Conservation (phyloP, 768 basidiomycete genomes). For the Amyloporia xantha region DNA sequence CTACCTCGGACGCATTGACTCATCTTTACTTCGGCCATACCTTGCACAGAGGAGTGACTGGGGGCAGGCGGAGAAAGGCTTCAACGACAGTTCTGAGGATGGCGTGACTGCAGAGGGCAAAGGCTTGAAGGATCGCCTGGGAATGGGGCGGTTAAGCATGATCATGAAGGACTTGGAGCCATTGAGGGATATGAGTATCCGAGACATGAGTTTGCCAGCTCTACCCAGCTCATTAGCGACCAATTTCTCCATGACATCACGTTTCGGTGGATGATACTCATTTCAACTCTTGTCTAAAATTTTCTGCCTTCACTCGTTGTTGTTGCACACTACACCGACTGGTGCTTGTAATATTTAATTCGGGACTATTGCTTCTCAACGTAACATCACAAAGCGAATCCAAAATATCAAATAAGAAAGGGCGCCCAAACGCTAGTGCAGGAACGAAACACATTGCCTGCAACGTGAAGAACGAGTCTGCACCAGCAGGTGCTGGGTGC, state of each 20-base stretch:
- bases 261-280: neutral
- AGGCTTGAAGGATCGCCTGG: conserved; percentile 51
- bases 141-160: conserved; percentile 65
- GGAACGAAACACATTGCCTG: too few relatives aligned
- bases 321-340: neutral
- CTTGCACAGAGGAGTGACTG: conserved; percentile 89
- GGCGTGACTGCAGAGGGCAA: conserved; percentile 39
- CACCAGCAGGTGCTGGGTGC: too few relatives aligned
- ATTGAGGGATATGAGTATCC: conserved; percentile 51
- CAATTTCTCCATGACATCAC: neutral
- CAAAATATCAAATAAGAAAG: too few relatives aligned
- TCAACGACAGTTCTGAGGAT: conserved; percentile 49
- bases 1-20: conserved; percentile 88
- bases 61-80: conserved; percentile 76
- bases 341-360: too few relatives aligned
- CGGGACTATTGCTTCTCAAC: too few relatives aligned
- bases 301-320: neutral
- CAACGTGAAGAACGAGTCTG: too few relatives aligned
- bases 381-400: too few relatives aligned
- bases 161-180: conserved; percentile 88
- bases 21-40: conserved; percentile 82
- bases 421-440: too few relatives aligned
- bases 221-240: conserved; percentile 44
- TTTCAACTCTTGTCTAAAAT: neutral
- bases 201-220: conserved; percentile 54